Base-by-base conservation (phyloP, 768 basidiomycete genomes). In the Hericium erinaceus region DNA sequence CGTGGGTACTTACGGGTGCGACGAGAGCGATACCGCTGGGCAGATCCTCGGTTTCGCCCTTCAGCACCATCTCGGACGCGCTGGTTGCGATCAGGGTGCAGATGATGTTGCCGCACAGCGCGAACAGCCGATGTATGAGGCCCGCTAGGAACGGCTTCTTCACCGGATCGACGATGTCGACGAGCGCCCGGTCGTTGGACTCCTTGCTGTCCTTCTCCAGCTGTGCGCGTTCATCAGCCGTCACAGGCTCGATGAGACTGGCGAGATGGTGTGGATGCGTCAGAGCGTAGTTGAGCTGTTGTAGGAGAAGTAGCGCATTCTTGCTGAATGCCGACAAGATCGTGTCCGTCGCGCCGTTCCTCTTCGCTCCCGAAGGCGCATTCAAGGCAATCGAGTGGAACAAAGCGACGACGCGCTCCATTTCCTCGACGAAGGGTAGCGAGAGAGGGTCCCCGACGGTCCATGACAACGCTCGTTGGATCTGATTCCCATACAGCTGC, bases 231-330 rank as follows among this genome's bases (percentile, higher is more conserved):
- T 95, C 94, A 11, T 92, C 91, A 2, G 78, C 67, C 0, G 87
- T 87, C 13, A 89, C 77, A 6, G 92, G 86, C 58, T 95, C 91
- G 63, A 95, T 75, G 26, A 91, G 75, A 61, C 85, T 85, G 1
- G 87, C 83, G 12, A 97, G 78, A 64, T 93, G 87, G 65, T 94
- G 89, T 7, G 94, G 94, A 69, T 98, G 94, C 0, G 91, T 87
- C 50, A 95, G 77, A 0, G 91, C 89, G 62, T 94, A 93, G 69
- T 93, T 94, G 60, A 97, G 72, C 61, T 93, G 89, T 66, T 93
- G 92, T 1, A 97, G 75, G 24, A 95, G 80, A 37, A 82, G 74
- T 18, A 94, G 71, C 0, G 87, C 84, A 59, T 82, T 82, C 0
- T 75, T 75, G 2, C 84, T 81, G 68, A 91, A 93, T 16, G 81